Base-by-base conservation (phyloP, 345 rosid species). In the Rhodamnia argentea region DNA sequence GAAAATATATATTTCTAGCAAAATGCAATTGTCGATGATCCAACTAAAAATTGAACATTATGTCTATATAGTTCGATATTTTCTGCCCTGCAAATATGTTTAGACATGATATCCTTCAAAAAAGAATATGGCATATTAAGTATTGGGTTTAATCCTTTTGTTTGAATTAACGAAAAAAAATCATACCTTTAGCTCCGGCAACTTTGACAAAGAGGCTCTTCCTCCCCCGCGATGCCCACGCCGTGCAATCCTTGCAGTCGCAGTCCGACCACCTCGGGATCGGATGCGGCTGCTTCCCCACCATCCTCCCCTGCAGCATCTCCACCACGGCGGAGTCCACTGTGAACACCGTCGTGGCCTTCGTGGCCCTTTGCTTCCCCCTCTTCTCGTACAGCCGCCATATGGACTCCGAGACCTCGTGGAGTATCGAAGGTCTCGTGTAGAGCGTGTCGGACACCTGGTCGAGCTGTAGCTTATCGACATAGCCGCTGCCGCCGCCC, bases 241-340 rank as follows among this genome's bases (percentile, higher is more conserved):
- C 90, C 74, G 90, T 95, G 90, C 99, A 98, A 86, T 90, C 83
- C 57, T 87, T 88, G 86, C 99, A 97, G 83, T 94, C 98, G 82
- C 99, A 97, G 87, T 96, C 99, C 18, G 98, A 96, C 99, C 99
- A 96, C 91, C 98, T 91, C 23, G 98, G 96, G 56, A 91, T 88
- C 27, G 94, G 91, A 85, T 89, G 92, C 27, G 84, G 87, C 83
- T 87, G 89, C 85, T 85, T 90, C 47, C 93, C 93, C 24, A 90
- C 93, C 37, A 93, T 89, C 89, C 90, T 92, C 42, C 92, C 94
- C 56, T 90, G 95, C 16, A 95, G 92, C 94, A 95, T 94, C 89
- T 94, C 98, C 81, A 96, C 94, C 70, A 93, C 91, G 84, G 96
- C 89, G 22, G 99, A 92, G 86, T 92, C 92, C 20, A 95, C 92